Evolutionary conservation across 495 filamentous ascomycete species (phyloP).

Genomic region (Alectoria sarmentosa): DNA sequence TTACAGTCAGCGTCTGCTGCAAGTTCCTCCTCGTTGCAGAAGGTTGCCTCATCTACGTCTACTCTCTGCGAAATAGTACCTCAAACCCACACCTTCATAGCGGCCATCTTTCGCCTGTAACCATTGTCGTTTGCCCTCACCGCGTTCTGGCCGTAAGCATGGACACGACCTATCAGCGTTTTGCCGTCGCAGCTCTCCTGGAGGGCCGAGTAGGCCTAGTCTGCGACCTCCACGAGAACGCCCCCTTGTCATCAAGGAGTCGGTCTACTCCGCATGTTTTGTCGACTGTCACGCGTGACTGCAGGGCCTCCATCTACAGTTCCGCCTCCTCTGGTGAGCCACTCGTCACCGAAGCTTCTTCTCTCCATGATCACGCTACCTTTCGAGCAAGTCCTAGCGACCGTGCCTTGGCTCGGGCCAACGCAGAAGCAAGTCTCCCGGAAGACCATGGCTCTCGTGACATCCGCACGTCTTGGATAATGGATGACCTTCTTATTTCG

Average conservation of each 20-base stretch:
- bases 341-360: background rate
- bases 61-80: constrained; percentile 38
- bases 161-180: constrained; percentile 51
- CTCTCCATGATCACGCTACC: background rate
- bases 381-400: background rate
- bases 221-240: constrained; percentile 42
- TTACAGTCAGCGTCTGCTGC: constrained; percentile 54
- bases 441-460: background rate
- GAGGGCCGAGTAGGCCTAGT: constrained; percentile 57
- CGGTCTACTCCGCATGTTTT: background rate
- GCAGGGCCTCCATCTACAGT: background rate
- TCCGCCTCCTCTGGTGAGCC: background rate
- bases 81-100: constrained; percentile 21
- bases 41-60: constrained; percentile 55
- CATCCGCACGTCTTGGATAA: constrained; percentile 2
- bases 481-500: constrained; percentile 4
- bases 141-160: constrained; percentile 56
- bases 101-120: constrained; percentile 38
- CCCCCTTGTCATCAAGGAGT: background rate
- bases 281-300: background rate
- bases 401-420: background rate
- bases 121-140: constrained; percentile 52
- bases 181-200: constrained; percentile 56
- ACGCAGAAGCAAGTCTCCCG: constrained; percentile 10
- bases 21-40: constrained; percentile 52